These are phyloP conservation scores for Ciborinia camelliae DNA, from an alignment of 2,329 filamentous ascomycete genomes.

Conservation along the genomic window DNA sequence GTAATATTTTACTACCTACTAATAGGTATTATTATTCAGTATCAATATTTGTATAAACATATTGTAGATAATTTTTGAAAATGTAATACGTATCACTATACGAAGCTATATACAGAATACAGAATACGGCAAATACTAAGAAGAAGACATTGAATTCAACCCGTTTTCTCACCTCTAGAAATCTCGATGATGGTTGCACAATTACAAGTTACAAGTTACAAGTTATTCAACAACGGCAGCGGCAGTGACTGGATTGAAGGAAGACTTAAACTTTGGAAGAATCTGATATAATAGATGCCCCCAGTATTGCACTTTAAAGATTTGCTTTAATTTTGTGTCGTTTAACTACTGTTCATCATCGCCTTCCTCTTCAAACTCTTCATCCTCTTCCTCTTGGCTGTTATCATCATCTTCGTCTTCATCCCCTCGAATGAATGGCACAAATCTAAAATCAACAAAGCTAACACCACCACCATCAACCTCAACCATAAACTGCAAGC, in stretches of 20 bases:
- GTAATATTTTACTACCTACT: no score
- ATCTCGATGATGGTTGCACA: background rate
- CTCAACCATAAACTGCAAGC: constrained; percentile 94
- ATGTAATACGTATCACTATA: no score
- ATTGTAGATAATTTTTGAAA: no score
- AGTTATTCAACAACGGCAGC: no score
- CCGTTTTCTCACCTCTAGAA: background rate
- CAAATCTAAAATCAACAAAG: constrained; percentile 80
- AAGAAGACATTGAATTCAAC: no score
- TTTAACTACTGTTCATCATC: constrained; percentile 1
- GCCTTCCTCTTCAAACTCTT: constrained; percentile 24
- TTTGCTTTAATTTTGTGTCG: background rate
- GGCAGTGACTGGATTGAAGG: no score
- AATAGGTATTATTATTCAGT: no score
- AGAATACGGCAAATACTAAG: no score
- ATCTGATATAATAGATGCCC: background rate
- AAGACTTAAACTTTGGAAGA: background rate
- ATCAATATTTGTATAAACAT: no score
- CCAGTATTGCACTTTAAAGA: background rate
- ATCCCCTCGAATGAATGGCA: constrained; percentile 65
- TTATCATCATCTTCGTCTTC: constrained; percentile 48
- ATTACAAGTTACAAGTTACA: background rate
- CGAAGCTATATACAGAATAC: no score
- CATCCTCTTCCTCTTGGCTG: constrained; percentile 41
- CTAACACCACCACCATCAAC: constrained; percentile 66